Percentiles rank a stretch among this genome's conserved stretches.
Conservation (phyloP, 768 basidiomycete genomes). For the Mycena belliarum region DNA sequence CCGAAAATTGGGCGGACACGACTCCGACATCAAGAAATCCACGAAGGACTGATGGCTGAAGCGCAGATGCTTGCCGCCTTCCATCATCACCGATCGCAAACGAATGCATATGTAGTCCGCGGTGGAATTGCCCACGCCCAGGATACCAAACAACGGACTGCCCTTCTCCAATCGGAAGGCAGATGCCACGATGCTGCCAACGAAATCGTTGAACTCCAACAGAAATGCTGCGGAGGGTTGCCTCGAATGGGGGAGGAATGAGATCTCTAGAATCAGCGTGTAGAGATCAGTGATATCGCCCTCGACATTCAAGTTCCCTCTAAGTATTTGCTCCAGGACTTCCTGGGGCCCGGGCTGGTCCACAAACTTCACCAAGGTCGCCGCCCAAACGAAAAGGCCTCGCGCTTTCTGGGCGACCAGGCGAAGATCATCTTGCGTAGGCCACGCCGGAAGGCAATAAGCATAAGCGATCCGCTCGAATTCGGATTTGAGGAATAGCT, state of each 20-base stretch:
- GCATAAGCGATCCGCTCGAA: background rate
- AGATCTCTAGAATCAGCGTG: slow-evolving; percentile 1
- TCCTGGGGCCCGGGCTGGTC: slow-evolving; percentile 15
- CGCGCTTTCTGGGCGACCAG: slow-evolving; percentile 7
- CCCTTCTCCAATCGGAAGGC: background rate
- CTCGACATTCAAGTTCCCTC: background rate
- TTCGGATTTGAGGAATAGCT: background rate
- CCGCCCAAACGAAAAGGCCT: slow-evolving; percentile 28
- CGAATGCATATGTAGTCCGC: background rate
- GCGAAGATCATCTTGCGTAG: background rate
- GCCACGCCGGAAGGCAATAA: slow-evolving; percentile 7
- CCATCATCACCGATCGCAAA: slow-evolving; percentile 10
- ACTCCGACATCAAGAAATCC: slow-evolving; percentile 13
- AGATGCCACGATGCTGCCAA: slow-evolving; percentile 10
- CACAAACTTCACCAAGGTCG: slow-evolving; percentile 28
- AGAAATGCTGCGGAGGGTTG: background rate
- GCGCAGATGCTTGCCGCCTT: background rate
- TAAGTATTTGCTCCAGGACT: background rate
- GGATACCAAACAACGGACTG: slow-evolving; percentile 8
- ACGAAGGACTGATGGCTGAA: slow-evolving; percentile 22
- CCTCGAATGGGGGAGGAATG: background rate
- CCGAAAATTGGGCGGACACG: background rate
- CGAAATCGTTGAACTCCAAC: background rate
- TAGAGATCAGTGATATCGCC: slow-evolving; percentile 15
- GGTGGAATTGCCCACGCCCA: background rate